A percentile compares a stretch with the other conserved stretches of the same genome.
phyloP scores from a whole-genome alignment of 352 stramenopile genomes.

The Blastocystis sp. region DNA sequence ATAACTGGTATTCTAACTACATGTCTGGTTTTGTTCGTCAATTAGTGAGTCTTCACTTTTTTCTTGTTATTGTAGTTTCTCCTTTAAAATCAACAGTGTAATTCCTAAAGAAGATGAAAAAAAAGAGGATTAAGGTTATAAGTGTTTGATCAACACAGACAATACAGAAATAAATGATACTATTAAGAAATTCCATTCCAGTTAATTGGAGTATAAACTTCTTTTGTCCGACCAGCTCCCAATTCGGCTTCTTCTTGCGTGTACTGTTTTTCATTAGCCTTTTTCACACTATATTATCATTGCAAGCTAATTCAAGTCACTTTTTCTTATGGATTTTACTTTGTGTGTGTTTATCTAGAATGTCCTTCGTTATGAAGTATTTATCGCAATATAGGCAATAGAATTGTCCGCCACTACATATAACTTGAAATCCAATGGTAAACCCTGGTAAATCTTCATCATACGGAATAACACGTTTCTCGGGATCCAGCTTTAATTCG shows the following conservation, averaged over 20 bases:
- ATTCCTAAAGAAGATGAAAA: conserved; percentile 25
- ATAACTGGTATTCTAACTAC: conserved; percentile 45
- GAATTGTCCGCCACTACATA: conserved; percentile 45
- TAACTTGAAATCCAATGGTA: not conserved
- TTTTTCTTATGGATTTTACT: conserved; percentile 63
- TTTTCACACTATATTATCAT: conserved; percentile 57
- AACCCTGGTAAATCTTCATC: conserved; percentile 66
- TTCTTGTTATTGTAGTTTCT: not conserved
- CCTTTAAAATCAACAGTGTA: conserved; percentile 17
- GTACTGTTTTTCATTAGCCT: conserved; percentile 64
- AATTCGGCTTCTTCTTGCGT: conserved; percentile 59
- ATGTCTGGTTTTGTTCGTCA: conserved; percentile 23
- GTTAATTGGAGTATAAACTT: conserved; percentile 47
- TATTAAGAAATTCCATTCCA: conserved; percentile 5
- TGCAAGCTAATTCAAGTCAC: not conserved
- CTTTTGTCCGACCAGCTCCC: conserved; percentile 54
- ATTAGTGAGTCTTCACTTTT: not conserved
- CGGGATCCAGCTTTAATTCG: conserved; percentile 64
- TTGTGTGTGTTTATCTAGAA: conserved; percentile 44
- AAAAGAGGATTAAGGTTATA: conserved; percentile 15
- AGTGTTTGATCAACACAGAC: conserved; percentile 30
- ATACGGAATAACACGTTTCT: conserved; percentile 56
- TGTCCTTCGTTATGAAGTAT: conserved; percentile 61
- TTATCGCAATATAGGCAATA: conserved; percentile 68
- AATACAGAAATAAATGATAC: not conserved